Base-by-base conservation (phyloP, 2,329 filamentous ascomycete species). In the Epichloe gansuensis region DNA sequence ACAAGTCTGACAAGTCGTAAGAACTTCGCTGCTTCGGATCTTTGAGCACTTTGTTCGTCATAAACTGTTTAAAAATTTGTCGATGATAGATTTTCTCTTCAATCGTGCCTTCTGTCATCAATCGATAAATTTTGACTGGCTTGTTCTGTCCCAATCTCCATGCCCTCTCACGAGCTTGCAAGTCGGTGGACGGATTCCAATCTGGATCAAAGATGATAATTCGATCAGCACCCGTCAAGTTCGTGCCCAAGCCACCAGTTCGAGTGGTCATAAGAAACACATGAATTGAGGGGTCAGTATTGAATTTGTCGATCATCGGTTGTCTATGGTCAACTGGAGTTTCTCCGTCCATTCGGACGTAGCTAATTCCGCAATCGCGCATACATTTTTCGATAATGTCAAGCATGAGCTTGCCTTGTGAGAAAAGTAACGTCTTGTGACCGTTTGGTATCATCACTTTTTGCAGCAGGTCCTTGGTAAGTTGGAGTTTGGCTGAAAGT, bases 1-100 rank as follows among this genome's bases (percentile, higher is more conserved):
- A 88, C 15, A 98, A 71, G 62, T 97, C 91, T 54, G 85, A 86
- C 61, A 95, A 76, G 54, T 95, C 88, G 66, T 97, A 95, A 0
- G 86, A 90, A 58, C 93, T 88, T 23, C 88, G 83, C 67, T 97
- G 91, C 63, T 95, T 95, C 0, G 93, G 90, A 61, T 98, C 91
- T 60, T 87, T 91, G 49, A 98, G 69, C 6, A 98, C 91, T 67
- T 97, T 97, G 71, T 97, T 95, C 3, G 90, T 93, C 56, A 98
- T 76, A 64, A 97, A 96, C 61, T 97, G 91, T 68, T 98, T 98
- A 75, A 95, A 98, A 49, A 98, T 93, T 64, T 98, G 93, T 15
- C 94, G 86, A 67, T 98, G 91, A 57, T 97, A 98, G 34, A 98
- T 98, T 72, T 98, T 98, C 68, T 98, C 93, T 65, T 98, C 93